Evolutionary conservation across 2,329 filamentous ascomycete genomes (phyloP).

Genomic region (Neofusicoccum umdonicola): DNA sequence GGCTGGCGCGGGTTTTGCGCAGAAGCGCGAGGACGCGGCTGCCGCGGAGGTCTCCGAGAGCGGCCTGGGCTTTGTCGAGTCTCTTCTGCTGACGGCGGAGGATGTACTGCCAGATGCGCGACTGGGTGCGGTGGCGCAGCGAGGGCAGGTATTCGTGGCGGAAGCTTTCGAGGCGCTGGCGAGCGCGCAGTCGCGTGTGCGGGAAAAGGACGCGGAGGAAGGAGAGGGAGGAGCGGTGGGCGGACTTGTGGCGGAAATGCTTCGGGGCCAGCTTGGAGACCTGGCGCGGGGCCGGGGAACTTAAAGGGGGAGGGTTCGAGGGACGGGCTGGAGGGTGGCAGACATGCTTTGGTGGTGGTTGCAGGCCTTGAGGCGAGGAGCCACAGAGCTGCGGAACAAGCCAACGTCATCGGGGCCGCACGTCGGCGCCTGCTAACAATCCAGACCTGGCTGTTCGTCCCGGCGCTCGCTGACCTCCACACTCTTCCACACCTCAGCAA

Average conservation of each 20-base stretch:
- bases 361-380: slow-evolving; percentile 9
- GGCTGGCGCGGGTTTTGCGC: slow-evolving; percentile 26
- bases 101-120: slow-evolving; percentile 72
- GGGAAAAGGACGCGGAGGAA: slow-evolving; percentile 67
- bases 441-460: background rate
- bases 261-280: slow-evolving; percentile 24
- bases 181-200: slow-evolving; percentile 64
- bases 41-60: slow-evolving; percentile 19
- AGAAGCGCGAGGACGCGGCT: slow-evolving; percentile 32
- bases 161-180: slow-evolving; percentile 65
- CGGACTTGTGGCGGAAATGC: slow-evolving; percentile 30
- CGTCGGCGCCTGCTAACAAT: background rate
- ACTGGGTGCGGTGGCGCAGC: slow-evolving; percentile 69
- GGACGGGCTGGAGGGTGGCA: background rate
- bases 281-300: background rate
- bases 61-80: slow-evolving; percentile 23
- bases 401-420: slow-evolving; percentile 2
- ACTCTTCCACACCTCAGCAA: background rate
- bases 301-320: background rate
- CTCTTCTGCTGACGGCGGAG: slow-evolving; percentile 57
- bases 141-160: slow-evolving; percentile 72
- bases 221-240: slow-evolving; percentile 30
- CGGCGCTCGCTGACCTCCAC: background rate
- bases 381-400: slow-evolving; percentile 1
- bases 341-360: slow-evolving; percentile 1